phyloP scores from a whole-genome alignment of 2,329 filamentous ascomycete genomes.

The Beauveria medogensis region DNA sequence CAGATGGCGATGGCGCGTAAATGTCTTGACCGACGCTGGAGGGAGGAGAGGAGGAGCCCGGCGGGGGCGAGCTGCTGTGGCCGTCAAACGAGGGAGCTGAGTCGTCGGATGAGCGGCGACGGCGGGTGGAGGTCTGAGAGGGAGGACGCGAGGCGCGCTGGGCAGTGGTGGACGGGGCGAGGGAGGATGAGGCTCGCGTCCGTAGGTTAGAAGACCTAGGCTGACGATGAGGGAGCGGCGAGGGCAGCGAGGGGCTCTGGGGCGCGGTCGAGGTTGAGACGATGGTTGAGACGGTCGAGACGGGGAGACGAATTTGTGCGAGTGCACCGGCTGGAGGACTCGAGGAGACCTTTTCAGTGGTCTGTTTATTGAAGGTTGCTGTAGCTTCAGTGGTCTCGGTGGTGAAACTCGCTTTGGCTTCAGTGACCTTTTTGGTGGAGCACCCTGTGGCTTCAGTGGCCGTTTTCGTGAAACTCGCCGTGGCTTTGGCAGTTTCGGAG shows the following conservation, averaged over 20 bases:
- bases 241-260: neutral
- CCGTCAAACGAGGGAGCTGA: constrained; percentile 3
- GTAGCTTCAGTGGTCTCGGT: too few species aligned
- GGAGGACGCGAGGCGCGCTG: neutral
- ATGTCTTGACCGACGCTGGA: neutral
- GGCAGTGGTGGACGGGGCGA: constrained; percentile 9
- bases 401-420: neutral
- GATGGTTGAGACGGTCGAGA: neutral
- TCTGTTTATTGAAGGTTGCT: too few species aligned
- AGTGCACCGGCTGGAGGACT: neutral
- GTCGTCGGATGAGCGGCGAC: constrained; percentile 1
- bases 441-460: neutral
- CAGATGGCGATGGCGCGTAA: neutral
- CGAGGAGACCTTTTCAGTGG: too few species aligned
- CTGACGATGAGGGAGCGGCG: constrained; percentile 6
- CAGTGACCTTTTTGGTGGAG: neutral
- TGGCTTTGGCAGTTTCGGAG: neutral
- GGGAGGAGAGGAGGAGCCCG: constrained; percentile 1
- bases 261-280: neutral
- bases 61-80: neutral
- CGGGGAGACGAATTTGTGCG: constrained; percentile 9
- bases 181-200: constrained; percentile 3
- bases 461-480: neutral
- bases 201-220: constrained; percentile 13
- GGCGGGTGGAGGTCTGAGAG: neutral